phyloP scores from a whole-genome alignment of 306 rosid genomes.

The Nissolia schottii region DNA sequence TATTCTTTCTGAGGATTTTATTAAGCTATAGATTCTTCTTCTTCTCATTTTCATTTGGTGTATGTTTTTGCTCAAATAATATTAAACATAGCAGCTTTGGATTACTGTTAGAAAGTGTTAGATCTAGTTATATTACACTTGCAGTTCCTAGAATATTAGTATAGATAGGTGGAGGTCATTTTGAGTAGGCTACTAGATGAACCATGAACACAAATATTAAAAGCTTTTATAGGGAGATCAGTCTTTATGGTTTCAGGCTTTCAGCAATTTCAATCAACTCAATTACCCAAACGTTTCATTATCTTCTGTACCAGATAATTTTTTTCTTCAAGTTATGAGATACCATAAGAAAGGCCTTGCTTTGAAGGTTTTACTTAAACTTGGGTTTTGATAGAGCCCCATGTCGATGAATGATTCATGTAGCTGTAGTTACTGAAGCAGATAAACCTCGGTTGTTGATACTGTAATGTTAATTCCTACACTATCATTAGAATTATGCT shows the following conservation, averaged over 20 bases:
- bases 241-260: not conserved
- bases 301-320: not conserved
- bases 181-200: not conserved
- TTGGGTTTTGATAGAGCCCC: not conserved
- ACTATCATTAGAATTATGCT: not conserved
- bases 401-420: not conserved
- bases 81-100: not conserved
- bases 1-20: conserved; percentile 14
- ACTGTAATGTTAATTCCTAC: not conserved
- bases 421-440: not conserved
- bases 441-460: conserved; percentile 1
- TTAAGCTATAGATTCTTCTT: not conserved
- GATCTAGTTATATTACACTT: not conserved
- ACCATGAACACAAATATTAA: not conserved
- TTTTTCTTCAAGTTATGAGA: not conserved
- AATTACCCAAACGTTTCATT: not conserved
- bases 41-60: not conserved
- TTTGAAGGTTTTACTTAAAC: not conserved
- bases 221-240: not conserved
- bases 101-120: not conserved
- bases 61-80: not conserved
- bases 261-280: not conserved
- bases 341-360: not conserved
- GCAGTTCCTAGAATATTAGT: not conserved
- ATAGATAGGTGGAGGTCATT: not conserved